Conservation (phyloP, 768 basidiomycete genomes). For the Podaxis pistillaris region DNA sequence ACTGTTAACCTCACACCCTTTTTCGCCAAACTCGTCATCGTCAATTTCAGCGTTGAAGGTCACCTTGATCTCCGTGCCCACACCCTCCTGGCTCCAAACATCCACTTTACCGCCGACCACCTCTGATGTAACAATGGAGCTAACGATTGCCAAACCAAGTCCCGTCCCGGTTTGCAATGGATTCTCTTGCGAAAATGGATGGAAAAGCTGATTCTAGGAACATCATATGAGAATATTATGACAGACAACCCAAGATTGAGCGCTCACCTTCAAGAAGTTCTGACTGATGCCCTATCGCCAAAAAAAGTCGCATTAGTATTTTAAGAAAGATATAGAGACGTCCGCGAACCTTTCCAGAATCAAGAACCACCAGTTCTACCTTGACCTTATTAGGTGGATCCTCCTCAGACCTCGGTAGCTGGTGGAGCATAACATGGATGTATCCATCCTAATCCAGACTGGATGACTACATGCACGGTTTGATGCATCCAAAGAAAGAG, state of each 20-base stretch:
- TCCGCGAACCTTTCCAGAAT: constrained; percentile 77
- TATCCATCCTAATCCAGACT: constrained; percentile 62
- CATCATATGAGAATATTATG: constrained; percentile 1
- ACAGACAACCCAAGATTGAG: not conserved
- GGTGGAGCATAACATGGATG: constrained; percentile 80
- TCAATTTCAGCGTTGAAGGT: constrained; percentile 70
- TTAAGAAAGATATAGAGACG: not conserved
- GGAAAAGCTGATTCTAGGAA: constrained; percentile 85
- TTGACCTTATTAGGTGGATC: constrained; percentile 60
- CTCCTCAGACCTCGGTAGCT: constrained; percentile 57
- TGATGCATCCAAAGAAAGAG: constrained; percentile 8
- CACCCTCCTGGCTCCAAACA: constrained; percentile 87
- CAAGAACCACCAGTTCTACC: constrained; percentile 80
- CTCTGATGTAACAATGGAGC: constrained; percentile 84
- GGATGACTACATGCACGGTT: constrained; percentile 6
- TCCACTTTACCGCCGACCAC: constrained; percentile 90
- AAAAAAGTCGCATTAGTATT: not conserved
- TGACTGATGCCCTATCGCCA: constrained; percentile 79
- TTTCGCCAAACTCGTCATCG: constrained; percentile 32
- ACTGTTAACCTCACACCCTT: constrained; percentile 27
- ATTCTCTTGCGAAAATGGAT: constrained; percentile 97
- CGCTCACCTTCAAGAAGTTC: constrained; percentile 78
- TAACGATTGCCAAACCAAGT: constrained; percentile 92
- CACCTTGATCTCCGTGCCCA: constrained; percentile 90
- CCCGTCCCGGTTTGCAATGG: constrained; percentile 92